Base-by-base conservation (phyloP, 805 yeast species). In the Tetrapisispora namnaoensis region DNA sequence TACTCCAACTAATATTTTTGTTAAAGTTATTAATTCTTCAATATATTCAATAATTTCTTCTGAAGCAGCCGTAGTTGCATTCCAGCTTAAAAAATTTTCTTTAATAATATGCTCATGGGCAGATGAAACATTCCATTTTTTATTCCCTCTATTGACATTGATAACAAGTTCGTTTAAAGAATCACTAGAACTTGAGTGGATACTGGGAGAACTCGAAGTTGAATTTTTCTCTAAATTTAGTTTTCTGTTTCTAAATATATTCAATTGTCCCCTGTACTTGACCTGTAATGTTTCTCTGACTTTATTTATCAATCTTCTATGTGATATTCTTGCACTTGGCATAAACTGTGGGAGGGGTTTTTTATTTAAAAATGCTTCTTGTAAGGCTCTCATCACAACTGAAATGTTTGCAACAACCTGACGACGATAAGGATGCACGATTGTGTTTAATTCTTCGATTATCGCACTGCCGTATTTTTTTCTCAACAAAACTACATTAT, bases 41-140 rank as follows among this genome's bases (percentile, higher is more conserved):
- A 73, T 65, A 52, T 73, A 75, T 44, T 71, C 75, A 40, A 76
- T 73, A 35, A 76, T 65, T 51, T 76, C 79, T 51, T 73, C 78
- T 2, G 72, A 57, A 0, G 78, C 77, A 2, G 75, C 70, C 49
- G 71, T 70, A 1, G 76, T 62, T 2, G 80, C 80, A 55, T 73
- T 75, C 80, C 80, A 76, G 48, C 74, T 67, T 53, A 76, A 58
- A 48, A 72, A 67, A 51, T 68, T 66, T 49, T 71, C 71, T 49
- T 68, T 66, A 20, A 70, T 48, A 4, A 68, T 50, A 34, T 56
- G 56, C 17, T 63, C 66, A 37, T 61, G 63, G 6, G 60, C 60
- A 1, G 60, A 51, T 4, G 54, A 40, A 14, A 49, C 39, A 17
- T 37, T n/a, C 30, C 38, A 46, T 50, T 28, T 20, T 49, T 32